Conservation (phyloP, 371 early-diverging fungal species). For the Phascolomyces articulosus region DNA sequence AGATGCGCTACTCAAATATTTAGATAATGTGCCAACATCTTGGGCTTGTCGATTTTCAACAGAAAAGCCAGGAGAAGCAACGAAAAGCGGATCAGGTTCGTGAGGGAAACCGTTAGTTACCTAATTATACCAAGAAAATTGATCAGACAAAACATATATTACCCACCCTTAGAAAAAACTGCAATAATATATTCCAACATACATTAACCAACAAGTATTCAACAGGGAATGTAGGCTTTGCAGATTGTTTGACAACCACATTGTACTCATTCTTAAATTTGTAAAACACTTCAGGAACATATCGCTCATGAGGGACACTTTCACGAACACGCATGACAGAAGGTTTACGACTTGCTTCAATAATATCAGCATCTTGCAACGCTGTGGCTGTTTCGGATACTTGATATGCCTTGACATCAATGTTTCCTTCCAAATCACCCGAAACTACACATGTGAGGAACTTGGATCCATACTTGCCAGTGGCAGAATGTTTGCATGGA, state of each 20-base stretch:
- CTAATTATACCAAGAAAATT: constrained; percentile 38
- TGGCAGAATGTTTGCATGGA: constrained; percentile 68
- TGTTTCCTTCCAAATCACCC: constrained; percentile 80
- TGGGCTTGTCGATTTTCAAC: constrained; percentile 75
- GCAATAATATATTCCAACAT: constrained; percentile 25
- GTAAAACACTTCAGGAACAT: constrained; percentile 97
- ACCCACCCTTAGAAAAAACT: too few relatives aligned
- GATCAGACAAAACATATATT: too few relatives aligned
- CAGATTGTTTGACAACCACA: constrained; percentile 80
- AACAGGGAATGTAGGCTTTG: constrained; percentile 94
- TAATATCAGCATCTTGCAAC: constrained; percentile 90
- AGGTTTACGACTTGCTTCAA: constrained; percentile 91
- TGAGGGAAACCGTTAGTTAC: constrained; percentile 95
- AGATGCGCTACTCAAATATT: constrained; percentile 47
- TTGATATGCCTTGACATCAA: constrained; percentile 92
- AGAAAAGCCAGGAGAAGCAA: constrained; percentile 39
- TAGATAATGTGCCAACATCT: constrained; percentile 51
- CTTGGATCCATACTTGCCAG: constrained; percentile 86
- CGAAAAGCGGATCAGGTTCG: constrained; percentile 78
- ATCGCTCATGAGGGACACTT: constrained; percentile 70
- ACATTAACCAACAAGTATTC: constrained; percentile 96
- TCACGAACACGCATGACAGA: constrained; percentile 86
- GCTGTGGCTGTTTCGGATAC: constrained; percentile 92
- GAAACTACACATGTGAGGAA: constrained; percentile 94
- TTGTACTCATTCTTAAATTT: constrained; percentile 94